phyloP scores from a whole-genome alignment of 2,329 filamentous ascomycete species.

The Colletotrichum tropicicola region DNA sequence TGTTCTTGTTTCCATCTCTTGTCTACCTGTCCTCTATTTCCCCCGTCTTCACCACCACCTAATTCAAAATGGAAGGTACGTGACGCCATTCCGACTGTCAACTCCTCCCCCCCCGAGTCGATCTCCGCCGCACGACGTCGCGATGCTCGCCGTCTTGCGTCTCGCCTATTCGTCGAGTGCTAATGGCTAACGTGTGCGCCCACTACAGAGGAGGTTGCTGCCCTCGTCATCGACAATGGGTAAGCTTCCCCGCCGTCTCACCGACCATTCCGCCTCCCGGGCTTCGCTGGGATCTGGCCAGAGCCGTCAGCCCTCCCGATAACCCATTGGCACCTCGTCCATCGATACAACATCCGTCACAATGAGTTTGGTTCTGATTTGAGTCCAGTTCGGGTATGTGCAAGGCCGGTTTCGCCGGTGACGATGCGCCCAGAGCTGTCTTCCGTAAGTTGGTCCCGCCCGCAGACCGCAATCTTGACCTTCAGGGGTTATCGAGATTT shows the following conservation, averaged over 20 bases:
- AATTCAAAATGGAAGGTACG: constrained; percentile 35
- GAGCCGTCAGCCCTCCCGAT: constrained; percentile 13
- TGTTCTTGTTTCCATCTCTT: constrained; percentile 20
- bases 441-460: constrained; percentile 87
- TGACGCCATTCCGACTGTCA: constrained; percentile 26
- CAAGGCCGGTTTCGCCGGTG: constrained; percentile 99
- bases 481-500: constrained; percentile 6
- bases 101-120: constrained; percentile 2
- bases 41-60: constrained; percentile 30
- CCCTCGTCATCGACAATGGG: constrained; percentile 99
- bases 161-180: neutral
- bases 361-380: constrained; percentile 45
- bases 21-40: constrained; percentile 18
- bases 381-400: constrained; percentile 96
- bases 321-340: constrained; percentile 22
- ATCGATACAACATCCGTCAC: constrained; percentile 15
- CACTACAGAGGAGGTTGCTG: constrained; percentile 95
- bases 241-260: constrained; percentile 70
- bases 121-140: constrained; percentile 13
- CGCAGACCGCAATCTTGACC: constrained; percentile 24
- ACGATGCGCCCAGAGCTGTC: constrained; percentile 99
- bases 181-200: constrained; percentile 52
- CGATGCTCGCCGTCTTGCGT: constrained; percentile 16
- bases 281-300: constrained; percentile 6
- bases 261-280: constrained; percentile 40